A percentile compares a stretch with the other conserved stretches of the same genome.
These are phyloP conservation scores for Solanum hybrid DNA, from an alignment of 305 asterid species.

Conservation along the genomic window DNA sequence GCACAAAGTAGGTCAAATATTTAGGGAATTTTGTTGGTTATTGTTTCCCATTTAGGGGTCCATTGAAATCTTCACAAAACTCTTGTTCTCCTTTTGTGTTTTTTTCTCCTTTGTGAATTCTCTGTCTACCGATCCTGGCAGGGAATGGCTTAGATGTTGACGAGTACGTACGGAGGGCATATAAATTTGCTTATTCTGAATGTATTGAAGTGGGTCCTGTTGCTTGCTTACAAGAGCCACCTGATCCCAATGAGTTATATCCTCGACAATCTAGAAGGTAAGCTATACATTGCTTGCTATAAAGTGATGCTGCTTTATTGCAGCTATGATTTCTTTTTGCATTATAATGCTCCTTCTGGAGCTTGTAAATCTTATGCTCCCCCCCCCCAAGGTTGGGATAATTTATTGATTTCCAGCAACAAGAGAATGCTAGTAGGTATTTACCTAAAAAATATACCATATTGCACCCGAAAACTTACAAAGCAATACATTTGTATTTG, in stretches of 20 bases:
- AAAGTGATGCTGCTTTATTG: not conserved
- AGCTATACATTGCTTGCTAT: conserved; percentile 15
- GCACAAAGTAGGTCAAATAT: not conserved
- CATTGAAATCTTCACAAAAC: not conserved
- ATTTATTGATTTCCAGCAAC: not conserved
- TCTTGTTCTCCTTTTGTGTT: not conserved
- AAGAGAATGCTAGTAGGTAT: not conserved
- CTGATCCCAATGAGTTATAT: conserved; percentile 93
- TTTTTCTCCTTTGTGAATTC: conserved; percentile 7
- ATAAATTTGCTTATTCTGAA: conserved; percentile 92
- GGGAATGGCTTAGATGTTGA: conserved; percentile 97
- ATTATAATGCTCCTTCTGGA: not conserved
- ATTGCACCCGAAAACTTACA: not conserved
- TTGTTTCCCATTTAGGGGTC: not conserved
- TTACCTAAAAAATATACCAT: not conserved
- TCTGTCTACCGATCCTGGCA: conserved; percentile 20
- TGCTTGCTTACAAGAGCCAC: conserved; percentile 92
- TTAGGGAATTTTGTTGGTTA: not conserved
- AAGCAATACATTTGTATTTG: not conserved
- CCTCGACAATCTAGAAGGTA: conserved; percentile 92
- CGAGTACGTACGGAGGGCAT: conserved; percentile 96
- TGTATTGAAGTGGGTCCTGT: conserved; percentile 98
- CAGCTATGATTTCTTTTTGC: not conserved
- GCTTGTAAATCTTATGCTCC: not conserved
- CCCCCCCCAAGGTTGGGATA: not conserved